These are phyloP conservation scores for Talaromyces nanjingensis DNA, from an alignment of 495 filamentous ascomycete species.

Conservation along the genomic window DNA sequence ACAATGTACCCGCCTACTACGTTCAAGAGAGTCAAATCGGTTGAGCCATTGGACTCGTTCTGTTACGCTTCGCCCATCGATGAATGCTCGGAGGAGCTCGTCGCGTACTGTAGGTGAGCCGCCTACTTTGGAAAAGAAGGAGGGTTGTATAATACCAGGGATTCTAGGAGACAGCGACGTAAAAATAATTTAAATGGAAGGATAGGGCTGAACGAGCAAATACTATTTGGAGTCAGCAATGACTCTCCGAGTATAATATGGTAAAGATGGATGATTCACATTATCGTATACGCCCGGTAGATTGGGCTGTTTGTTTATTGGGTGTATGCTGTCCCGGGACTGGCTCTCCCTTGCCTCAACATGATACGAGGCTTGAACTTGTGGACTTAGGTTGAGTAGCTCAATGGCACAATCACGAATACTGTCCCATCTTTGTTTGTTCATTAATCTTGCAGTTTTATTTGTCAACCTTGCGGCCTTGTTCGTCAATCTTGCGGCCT, in stretches of 20 bases:
- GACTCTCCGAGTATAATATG: neutral
- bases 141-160: constrained; percentile 54
- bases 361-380: constrained; percentile 9
- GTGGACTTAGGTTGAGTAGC: no score
- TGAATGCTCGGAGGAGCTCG: constrained; percentile 48
- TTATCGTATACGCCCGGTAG: constrained; percentile 38
- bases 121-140: constrained; percentile 51
- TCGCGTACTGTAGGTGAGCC: constrained; percentile 44
- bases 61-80: constrained; percentile 54
- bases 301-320: neutral
- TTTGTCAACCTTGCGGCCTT: no score
- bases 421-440: no score
- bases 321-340: constrained; percentile 13
- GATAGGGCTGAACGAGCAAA: constrained; percentile 53
- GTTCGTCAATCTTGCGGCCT: no score
- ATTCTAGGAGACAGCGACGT: constrained; percentile 55
- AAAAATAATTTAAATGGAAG: constrained; percentile 58
- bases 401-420: no score
- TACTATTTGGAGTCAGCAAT: constrained; percentile 34
- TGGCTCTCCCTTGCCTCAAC: constrained; percentile 16
- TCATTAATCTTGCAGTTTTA: no score
- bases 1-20: constrained; percentile 53
- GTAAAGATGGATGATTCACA: constrained; percentile 18
- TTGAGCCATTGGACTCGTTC: constrained; percentile 56
- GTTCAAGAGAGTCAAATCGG: constrained; percentile 33